A percentile compares a stretch with the other conserved stretches of the same genome.
Evolutionary conservation across 163 green algal genomes (phyloP).

Genomic region (Scenedesmus sp.): DNA sequence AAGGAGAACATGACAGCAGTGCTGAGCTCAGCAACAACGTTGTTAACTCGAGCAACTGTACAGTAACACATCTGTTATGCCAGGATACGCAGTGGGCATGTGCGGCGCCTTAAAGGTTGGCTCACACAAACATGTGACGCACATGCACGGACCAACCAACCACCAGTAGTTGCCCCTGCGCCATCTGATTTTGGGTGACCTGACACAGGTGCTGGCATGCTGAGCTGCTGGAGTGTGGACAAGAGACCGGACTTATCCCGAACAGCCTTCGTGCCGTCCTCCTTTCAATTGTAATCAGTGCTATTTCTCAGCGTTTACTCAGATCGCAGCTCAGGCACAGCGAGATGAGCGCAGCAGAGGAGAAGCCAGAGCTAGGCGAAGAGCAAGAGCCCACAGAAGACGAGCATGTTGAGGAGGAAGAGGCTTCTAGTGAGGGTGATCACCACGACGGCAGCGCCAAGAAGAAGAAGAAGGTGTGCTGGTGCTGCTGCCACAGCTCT

Average conservation of each 20-base stretch:
- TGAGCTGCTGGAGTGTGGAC: neutral
- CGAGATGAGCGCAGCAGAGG: slow-evolving; percentile 11
- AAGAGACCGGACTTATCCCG: neutral
- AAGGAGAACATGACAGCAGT: no score
- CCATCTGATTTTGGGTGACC: neutral
- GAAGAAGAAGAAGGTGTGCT: slow-evolving; percentile 41
- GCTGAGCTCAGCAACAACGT: no score
- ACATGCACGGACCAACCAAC: neutral
- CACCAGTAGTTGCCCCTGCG: neutral
- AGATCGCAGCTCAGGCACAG: neutral
- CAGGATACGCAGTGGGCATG: no score
- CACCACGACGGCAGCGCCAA: slow-evolving; percentile 4
- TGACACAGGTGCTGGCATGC: neutral
- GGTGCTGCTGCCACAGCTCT: neutral
- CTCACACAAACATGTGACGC: no score
- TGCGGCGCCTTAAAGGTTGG: no score
- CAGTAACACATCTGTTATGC: no score
- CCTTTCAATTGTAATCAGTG: neutral
- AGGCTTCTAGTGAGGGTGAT: slow-evolving; percentile 7
- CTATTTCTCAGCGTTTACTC: neutral
- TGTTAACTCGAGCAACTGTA: no score
- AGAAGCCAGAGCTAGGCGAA: slow-evolving; percentile 26
- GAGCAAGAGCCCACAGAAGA: slow-evolving; percentile 27
- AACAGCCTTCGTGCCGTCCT: neutral
- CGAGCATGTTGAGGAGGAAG: slow-evolving; percentile 23